Percentiles rank a stretch among this genome's conserved stretches.
phyloP scores from a whole-genome alignment of 2,329 filamentous ascomycete genomes.

The Rhynchosporium secalis region DNA sequence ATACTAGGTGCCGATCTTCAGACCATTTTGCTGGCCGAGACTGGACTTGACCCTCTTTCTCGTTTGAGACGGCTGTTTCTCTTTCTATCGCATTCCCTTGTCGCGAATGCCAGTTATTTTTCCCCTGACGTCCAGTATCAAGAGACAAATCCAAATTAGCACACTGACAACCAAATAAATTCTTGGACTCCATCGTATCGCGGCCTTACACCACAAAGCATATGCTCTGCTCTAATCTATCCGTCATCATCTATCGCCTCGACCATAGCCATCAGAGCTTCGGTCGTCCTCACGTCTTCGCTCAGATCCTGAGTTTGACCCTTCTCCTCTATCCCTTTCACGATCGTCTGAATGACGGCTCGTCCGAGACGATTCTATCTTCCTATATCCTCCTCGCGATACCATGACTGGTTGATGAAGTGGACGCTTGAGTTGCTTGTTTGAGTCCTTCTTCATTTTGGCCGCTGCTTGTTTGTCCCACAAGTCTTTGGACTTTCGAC shows the following conservation, averaged over 20 bases:
- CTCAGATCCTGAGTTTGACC: conserved; percentile 13
- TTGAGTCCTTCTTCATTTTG: conserved; percentile 45
- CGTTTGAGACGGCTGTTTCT: no score
- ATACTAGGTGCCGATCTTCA: no score
- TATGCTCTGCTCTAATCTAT: not conserved
- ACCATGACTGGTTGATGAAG: conserved; percentile 57
- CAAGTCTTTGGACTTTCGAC: conserved; percentile 57
- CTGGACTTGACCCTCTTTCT: no score
- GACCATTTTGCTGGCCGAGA: no score
- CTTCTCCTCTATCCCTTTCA: conserved; percentile 26
- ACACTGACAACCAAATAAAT: not conserved
- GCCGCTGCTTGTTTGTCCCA: conserved; percentile 59
- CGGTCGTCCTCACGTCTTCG: conserved; percentile 31
- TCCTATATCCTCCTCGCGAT: conserved; percentile 43
- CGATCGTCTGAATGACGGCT: conserved; percentile 31
- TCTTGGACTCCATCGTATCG: not conserved
- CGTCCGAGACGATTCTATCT: conserved; percentile 22
- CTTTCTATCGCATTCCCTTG: not conserved
- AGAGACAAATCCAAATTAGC: not conserved
- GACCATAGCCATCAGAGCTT: conserved; percentile 22
- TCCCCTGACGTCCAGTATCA: not conserved
- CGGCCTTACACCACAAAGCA: not conserved
- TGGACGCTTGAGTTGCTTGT: conserved; percentile 55
- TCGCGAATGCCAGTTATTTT: not conserved
- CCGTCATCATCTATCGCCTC: conserved; percentile 26